Base-by-base conservation (phyloP, 2,329 filamentous ascomycete species). In the Stemphylium vesicarium region DNA sequence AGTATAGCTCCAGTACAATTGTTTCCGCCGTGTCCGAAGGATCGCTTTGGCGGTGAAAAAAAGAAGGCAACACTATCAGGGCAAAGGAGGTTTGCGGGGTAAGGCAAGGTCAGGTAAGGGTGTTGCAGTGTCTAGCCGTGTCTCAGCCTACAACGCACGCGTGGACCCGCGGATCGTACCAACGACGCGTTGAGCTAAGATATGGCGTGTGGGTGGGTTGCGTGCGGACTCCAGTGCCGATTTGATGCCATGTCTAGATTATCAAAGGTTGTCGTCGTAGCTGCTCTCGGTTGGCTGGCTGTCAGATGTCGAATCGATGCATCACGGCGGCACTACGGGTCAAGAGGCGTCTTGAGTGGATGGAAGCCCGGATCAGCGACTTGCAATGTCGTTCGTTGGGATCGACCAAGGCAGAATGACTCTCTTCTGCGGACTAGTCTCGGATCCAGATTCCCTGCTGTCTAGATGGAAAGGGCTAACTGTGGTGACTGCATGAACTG, bases 161-260 rank as follows among this genome's bases (percentile, higher is more conserved):
- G 38, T 29, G 36, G 40, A 47, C 43, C 45, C 47, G 52, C 39
- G 9, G 13, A 24, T 50, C 39, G 39, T 42, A 32, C 52, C 40
- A 39, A 36, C 46, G 15, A 37, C 13, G 29, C n/a, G 6, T 26
- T 20, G 13, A 22, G 13, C 13, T 31, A 10, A 15, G 16, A 12
- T 22, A 37, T 51, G 22, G 40, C 11, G 40, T 31, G 15, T 29
- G 13, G 4, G 16, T 26, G 12, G 12, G 22, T 11, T 22, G 3
- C 20, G 20, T 33, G 7, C 2, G 22, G 31, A 12, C 3, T 32
- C 15, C 9, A n/a, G 9, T 18, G 12, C 20, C 7, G 1, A 29
- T 54, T 15, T 4, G n/a, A 16, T 10, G 0, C 18, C 3, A 1
- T 11, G 11, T 12, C 11, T 35, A 31, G 13, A 15, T 32, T 12